Percentiles rank a stretch among this genome's conserved stretches.
Evolutionary conservation across 2,329 filamentous ascomycete genomes (phyloP).

Genomic region (Botryotinia calthae): DNA sequence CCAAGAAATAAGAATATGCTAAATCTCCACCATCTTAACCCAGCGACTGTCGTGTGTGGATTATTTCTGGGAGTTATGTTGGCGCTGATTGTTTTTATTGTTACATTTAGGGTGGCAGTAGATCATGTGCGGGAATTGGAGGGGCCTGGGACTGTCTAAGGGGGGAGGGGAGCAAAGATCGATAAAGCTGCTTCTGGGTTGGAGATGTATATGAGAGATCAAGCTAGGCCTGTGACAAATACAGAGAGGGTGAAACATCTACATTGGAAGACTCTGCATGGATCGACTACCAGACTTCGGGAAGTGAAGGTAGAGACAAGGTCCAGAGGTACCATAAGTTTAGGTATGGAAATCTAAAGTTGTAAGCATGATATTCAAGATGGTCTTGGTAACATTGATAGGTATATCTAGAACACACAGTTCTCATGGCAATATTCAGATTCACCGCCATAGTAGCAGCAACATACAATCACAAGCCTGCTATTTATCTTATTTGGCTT

Average conservation of each 20-base stretch:
- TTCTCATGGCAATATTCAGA: neutral
- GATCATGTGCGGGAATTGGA: constrained; percentile 6
- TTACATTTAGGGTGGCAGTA: constrained; percentile 16
- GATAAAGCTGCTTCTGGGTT: neutral
- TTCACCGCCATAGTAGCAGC: neutral
- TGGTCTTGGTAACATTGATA: neutral
- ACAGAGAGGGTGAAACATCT: neutral
- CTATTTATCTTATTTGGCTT: neutral
- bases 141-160: neutral
- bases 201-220: neutral
- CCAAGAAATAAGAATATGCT: constrained; percentile 12
- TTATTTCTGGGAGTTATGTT: constrained; percentile 14
- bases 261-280: neutral
- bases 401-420: neutral
- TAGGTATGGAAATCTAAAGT: neutral
- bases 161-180: neutral
- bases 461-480: neutral
- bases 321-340: too few relatives aligned
- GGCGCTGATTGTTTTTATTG: constrained; percentile 5
- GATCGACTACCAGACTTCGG: neutral
- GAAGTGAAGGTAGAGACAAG: neutral
- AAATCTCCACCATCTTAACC: constrained; percentile 11
- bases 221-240: neutral
- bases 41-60: constrained; percentile 15
- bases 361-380: neutral